Evolutionary conservation across 2,329 filamentous ascomycete genomes (phyloP), one percentile per base, ranked within the genome.

Genomic region (Rutstroemia sp.): DNA sequence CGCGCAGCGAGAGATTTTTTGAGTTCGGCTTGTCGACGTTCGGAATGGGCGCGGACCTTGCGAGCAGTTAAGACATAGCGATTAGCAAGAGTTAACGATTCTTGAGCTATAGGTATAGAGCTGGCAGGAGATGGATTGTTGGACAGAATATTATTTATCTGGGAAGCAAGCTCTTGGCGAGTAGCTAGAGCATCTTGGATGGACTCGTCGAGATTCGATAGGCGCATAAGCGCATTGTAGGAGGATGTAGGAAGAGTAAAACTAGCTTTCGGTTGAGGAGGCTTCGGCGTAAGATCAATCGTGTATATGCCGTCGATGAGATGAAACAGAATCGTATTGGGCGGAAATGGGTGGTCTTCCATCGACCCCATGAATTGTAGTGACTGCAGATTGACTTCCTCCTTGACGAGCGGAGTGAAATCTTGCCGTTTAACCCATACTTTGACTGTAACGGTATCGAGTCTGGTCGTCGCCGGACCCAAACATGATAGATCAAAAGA

Each of bases 171-270:
- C 53, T 79, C 79, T 58, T 88, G 83, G 14, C 88, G 83, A 0
- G 90, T 95, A 1, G 85, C 81, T 9, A 96, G 74, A 1, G 91
- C 91, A 71, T 97, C 92, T 68, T 95, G 90, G 23, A 96, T 89
- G 54, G 91, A 95, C 68, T 88, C 89, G 61, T 96, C 90, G 16
- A 97, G 78, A 57, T 92, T 96, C 5, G 89, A 86, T 10, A 97
- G 77, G 59, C 88, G 86, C 85, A 96, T 92, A 19, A 97, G 76
- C 2, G 88, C 83, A 66, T 90, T 91, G 70, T 95, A 96, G 0
- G 91, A 91, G 0, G 90, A 91, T 0, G 87, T 91, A 0, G 80
- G 74, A 0, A 80, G 69, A 2, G 75, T 63, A 1, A 77, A 71
- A 5, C 78, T 77, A 23, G 80, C 74, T 60, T 80, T 82, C 0